Percentiles rank a stretch among this genome's conserved stretches.
Evolutionary conservation across 2,329 filamentous ascomycete species (phyloP).

Genomic region (Macrophomina tecta): DNA sequence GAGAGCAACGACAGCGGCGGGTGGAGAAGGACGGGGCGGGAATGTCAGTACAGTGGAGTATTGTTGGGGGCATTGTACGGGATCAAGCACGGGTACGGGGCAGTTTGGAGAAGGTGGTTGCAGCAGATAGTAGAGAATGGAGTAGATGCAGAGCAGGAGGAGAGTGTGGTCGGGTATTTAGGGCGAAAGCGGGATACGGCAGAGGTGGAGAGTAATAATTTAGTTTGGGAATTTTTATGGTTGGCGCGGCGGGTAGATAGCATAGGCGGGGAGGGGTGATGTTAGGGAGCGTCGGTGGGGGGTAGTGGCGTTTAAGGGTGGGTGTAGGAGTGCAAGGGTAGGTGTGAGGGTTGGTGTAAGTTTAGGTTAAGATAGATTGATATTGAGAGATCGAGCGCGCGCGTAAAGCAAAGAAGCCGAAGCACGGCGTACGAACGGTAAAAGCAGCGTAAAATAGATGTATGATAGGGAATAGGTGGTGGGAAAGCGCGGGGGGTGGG

Average conservation of each 20-base stretch:
- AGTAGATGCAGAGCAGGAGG: neutral
- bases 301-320: no score
- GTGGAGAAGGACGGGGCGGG: neutral
- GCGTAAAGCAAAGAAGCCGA: no score
- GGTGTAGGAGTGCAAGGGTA: neutral
- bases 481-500: no score
- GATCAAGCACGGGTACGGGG: neutral
- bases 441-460: no score
- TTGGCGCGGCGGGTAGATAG: neutral
- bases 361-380: neutral
- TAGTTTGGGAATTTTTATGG: neutral
- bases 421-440: no score
- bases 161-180: neutral
- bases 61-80: neutral
- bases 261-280: neutral
- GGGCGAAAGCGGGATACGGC: neutral
- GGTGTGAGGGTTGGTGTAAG: no score
- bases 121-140: neutral
- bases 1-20: constrained; percentile 2
- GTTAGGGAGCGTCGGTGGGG: no score
- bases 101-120: neutral
- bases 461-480: no score
- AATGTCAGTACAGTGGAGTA: neutral
- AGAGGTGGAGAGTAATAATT: neutral
- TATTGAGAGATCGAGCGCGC: neutral